Evolutionary conservation across 2,329 filamentous ascomycete genomes (phyloP), one percentile per base, ranked within the genome.

Genomic region (Emmonsia crescens): DNA sequence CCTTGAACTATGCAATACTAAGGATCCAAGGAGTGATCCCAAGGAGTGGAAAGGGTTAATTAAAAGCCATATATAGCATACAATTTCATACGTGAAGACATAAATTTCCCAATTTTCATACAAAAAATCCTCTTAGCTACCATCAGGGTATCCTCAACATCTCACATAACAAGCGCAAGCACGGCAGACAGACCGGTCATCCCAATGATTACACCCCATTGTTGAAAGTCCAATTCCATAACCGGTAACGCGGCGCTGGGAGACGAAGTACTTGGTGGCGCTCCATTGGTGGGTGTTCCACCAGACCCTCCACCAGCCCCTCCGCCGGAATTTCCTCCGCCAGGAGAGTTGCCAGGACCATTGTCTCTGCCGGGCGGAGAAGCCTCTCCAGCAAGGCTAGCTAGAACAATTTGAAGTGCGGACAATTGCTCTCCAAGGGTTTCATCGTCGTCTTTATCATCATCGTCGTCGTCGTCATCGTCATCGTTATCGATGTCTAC

Each of bases 391-490:
- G 31, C 21, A 57, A 60, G 49, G 29, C 31, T 55, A 8, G 49
- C 59, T 49, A 56, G 59, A 33, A 60, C 55, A 55, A 60, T 55
- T 40, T 60, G 59, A 14, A 60, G 51, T 9, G 51, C 38, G 29
- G 46, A 6, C 21, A 60, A 12, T n/a, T 56, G 21, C 9, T 52
- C 51, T 54, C 59, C 59, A 44, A 60, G 29, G 10, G 38, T 46
- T 29, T 46, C 42, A 29, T 48, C 19, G 8, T 56, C 19, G 16
- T 27, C 42, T 10, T 57, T 1, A 8, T 54, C 19, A 3, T 55
- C 46, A 9, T 46, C 31, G 16, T 38, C 19, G 19, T 55, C 52
- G 19, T 54, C 2, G 21, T 49, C 31, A 60, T 21, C n/a, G 16
- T 8, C 3, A n/a, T 52, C 10, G n/a, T 40, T 21, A 21, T 49